phyloP scores from a whole-genome alignment of 139 green algal species.

The Micromonas pusilla region DNA sequence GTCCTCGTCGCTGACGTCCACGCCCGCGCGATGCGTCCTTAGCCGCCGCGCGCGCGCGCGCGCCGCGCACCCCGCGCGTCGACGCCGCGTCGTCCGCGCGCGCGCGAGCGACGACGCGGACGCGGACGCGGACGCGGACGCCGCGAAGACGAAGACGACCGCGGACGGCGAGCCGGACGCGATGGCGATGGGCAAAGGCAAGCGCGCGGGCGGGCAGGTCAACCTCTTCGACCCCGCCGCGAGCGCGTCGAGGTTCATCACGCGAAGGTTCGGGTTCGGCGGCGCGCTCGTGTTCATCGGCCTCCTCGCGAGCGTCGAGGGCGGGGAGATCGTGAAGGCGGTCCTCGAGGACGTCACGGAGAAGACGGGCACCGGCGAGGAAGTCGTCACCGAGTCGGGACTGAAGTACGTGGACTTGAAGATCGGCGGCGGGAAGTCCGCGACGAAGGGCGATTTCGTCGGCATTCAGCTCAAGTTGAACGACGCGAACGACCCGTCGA shows the following conservation, averaged over 20 bases:
- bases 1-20: too few relatives aligned
- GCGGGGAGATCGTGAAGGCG: neutral
- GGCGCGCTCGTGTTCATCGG: constrained; percentile 33
- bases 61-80: too few relatives aligned
- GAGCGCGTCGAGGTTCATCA: constrained; percentile 6
- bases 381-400: neutral
- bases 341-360: neutral
- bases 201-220: constrained; percentile 11
- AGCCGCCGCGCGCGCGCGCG: too few relatives aligned
- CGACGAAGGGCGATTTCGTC: constrained; percentile 32
- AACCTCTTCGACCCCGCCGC: constrained; percentile 26
- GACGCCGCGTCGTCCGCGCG: too few relatives aligned
- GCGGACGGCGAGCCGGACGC: neutral
- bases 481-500: neutral
- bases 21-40: too few relatives aligned
- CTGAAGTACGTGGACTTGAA: constrained; percentile 19
- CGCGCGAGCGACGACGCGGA: too few relatives aligned
- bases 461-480: constrained; percentile 20
- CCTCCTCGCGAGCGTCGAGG: constrained; percentile 16
- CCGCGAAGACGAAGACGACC: neutral
- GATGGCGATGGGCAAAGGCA: neutral
- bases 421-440: constrained; percentile 24
- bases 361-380: neutral
- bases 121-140: too few relatives aligned
- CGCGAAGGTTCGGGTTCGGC: constrained; percentile 20